These are phyloP conservation scores for Diaporthe sp. DNA, from an alignment of 2,329 filamentous ascomycete species.

Conservation along the genomic window DNA sequence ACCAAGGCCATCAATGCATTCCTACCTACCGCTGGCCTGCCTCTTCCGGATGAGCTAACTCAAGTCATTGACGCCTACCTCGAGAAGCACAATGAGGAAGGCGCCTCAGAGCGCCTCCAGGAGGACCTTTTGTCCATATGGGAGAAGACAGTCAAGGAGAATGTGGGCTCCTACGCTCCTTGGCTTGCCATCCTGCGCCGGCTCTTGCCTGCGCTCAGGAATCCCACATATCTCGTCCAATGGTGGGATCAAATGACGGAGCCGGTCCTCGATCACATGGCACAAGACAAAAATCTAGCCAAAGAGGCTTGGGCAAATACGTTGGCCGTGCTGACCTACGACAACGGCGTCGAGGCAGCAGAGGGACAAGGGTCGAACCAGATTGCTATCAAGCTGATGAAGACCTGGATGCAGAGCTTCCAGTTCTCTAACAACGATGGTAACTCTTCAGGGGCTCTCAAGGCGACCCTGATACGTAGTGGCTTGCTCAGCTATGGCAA, in stretches of 20 bases:
- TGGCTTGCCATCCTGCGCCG: slow-evolving; percentile 78
- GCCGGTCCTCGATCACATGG: slow-evolving; percentile 68
- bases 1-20: slow-evolving; percentile 69
- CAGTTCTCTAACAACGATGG: slow-evolving; percentile 54
- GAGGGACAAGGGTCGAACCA: slow-evolving; percentile 56
- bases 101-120: slow-evolving; percentile 77
- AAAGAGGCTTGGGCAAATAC: slow-evolving; percentile 76
- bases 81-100: slow-evolving; percentile 77
- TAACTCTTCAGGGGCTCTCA: slow-evolving; percentile 57
- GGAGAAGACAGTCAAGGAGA: slow-evolving; percentile 72
- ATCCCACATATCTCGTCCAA: slow-evolving; percentile 72
- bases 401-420: slow-evolving; percentile 68
- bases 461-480: slow-evolving; percentile 65
- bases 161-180: slow-evolving; percentile 70
- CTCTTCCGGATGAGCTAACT: slow-evolving; percentile 76
- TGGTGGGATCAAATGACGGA: slow-evolving; percentile 79
- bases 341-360: slow-evolving; percentile 67
- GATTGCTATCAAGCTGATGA: slow-evolving; percentile 70
- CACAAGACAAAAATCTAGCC: slow-evolving; percentile 73
- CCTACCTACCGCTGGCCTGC: slow-evolving; percentile 65
- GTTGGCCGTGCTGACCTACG: slow-evolving; percentile 74
- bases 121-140: slow-evolving; percentile 80
- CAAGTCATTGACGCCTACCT: slow-evolving; percentile 76
- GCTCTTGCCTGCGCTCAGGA: slow-evolving; percentile 74
- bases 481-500: slow-evolving; percentile 74